Base-by-base conservation (phyloP, 441 rosid genomes). In the Melastoma candidum region DNA sequence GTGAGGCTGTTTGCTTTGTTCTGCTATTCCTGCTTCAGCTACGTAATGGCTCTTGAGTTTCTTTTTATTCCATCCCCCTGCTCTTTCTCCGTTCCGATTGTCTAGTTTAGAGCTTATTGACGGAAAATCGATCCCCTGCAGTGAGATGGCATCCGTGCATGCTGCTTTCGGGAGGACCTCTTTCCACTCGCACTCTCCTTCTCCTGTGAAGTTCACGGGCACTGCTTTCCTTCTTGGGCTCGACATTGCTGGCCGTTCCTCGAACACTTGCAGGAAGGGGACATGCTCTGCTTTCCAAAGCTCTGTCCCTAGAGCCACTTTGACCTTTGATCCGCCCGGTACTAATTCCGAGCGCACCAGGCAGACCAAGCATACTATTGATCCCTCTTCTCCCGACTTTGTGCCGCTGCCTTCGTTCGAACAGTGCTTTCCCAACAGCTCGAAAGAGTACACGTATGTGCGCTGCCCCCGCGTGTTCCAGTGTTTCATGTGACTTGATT, bases 341-440 rank as follows among this genome's bases (percentile, higher is more conserved):
- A 64, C 81, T 14, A 59, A 76, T 65, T 65, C 80, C 0, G 82
- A 79, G 66, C 74, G 68, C 58, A 60, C 32, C 44, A 70, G 74
- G 61, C 95, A 67, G 50, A 81, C 71, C 58, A 84, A 84, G 71
- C 85, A 89, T 56, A 86, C 95, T 2, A 39, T 72, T 13, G 90
- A 93, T 73, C 99, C 99, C 64, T 64, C 85, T 49, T 77, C 90
- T 74, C 96, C 99, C 49, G 97, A 93, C 67, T 89, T 93, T 49
- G 66, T 74, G 24, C 84, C 95, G 0, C 84, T 89, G 49, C 96
- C 97, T 8, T 81, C 99, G 45, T 93, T 93, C 51, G 79, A 89
- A 50, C 71, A 89, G 67, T 93, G 99, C 44, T 93, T 93, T 56
- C 97, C 99, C 2, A 84, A 71, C 61, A 89, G 99, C 84, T 71